Base-by-base conservation (phyloP, 1,139 yeast species). In the Kazachstania sp. region DNA sequence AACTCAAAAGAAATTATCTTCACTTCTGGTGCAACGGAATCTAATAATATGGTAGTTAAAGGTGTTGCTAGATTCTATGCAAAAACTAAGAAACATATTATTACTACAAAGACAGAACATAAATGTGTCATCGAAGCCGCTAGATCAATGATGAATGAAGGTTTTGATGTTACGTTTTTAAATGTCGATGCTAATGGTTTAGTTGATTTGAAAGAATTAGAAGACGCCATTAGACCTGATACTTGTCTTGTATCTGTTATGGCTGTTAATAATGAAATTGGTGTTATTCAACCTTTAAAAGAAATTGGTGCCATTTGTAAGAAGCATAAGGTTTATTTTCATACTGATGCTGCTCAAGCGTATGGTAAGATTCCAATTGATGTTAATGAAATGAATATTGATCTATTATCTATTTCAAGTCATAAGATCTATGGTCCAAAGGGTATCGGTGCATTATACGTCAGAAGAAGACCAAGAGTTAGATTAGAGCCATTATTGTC, bases 271-370 rank as follows among this genome's bases (percentile, higher is more conserved):
- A 92, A 92, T 67, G 99, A 92, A 72, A 92, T 92, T 58, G 99
- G 99, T 48, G 97, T 94, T 38, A 81, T 90, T 61, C 99, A 92
- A 71, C 98, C 97, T 5, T 72, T 92, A 51, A 94, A 86, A 61
- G 96, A 88, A 67, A 94, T 92, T 60, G 99, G 99, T 45, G 70
- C 74, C 51, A 75, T 92, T 51, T 92, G 99, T 70, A 79, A 92
- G 57, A 77, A 79, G 57, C 74, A 86, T 64, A 92, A 94, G 72
- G 83, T 92, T 37, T 92, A 88, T 63, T 92, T 94, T 82, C 99
- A 92, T 69, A 83, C 97, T n/a, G 99, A 92, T 66, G 95, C 86
- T 49, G 98, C 99, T 18, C 99, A 92, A 70, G 98, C 96, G 3
- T 86, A 80, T 63, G 99, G 99, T 54, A 94, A 94, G 68, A 78